Evolutionary conservation across 2,329 filamentous ascomycete genomes (phyloP).

Genomic region (Acephala macrosclerotiorum): DNA sequence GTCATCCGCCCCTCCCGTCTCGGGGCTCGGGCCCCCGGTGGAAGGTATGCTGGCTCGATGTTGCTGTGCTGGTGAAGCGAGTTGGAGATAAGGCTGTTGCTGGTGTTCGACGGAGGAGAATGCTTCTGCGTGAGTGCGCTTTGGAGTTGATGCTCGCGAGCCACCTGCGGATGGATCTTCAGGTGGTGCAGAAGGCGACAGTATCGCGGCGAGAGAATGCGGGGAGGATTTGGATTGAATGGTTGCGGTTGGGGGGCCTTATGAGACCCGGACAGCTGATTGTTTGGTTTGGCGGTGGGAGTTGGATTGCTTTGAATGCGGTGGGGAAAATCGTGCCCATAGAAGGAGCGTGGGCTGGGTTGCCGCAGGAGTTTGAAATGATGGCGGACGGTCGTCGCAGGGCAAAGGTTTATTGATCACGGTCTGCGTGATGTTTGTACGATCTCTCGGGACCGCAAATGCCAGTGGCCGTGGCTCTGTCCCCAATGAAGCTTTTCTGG

Average conservation of each 20-base stretch:
- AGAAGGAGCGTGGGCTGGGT: conserved; percentile 20
- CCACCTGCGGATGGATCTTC: conserved; percentile 33
- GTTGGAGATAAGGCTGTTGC: conserved; percentile 38
- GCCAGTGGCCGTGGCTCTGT: conserved; percentile 24
- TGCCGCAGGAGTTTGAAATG: conserved; percentile 22
- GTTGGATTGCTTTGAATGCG: conserved; percentile 15
- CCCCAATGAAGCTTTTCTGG: conserved; percentile 15
- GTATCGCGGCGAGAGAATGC: conserved; percentile 46
- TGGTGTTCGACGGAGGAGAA: conserved; percentile 37
- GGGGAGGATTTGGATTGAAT: conserved; percentile 41
- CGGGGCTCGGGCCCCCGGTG: conserved; percentile 34
- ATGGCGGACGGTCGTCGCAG: conserved; percentile 10
- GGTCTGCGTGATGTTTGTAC: conserved; percentile 26
- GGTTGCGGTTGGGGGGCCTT: conserved; percentile 42
- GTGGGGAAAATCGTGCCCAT: conserved; percentile 17
- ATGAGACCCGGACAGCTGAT: conserved; percentile 36
- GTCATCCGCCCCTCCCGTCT: conserved; percentile 38
- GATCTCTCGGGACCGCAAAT: conserved; percentile 24
- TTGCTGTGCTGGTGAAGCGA: conserved; percentile 40
- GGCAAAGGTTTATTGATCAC: conserved; percentile 18
- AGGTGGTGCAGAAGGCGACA: conserved; percentile 42
- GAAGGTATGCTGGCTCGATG: conserved; percentile 37
- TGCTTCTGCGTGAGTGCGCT: conserved; percentile 44
- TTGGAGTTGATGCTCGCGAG: conserved; percentile 41
- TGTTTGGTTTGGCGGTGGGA: conserved; percentile 2